Base-by-base conservation (phyloP, 257 asterid species). In the Lantana camara region DNA sequence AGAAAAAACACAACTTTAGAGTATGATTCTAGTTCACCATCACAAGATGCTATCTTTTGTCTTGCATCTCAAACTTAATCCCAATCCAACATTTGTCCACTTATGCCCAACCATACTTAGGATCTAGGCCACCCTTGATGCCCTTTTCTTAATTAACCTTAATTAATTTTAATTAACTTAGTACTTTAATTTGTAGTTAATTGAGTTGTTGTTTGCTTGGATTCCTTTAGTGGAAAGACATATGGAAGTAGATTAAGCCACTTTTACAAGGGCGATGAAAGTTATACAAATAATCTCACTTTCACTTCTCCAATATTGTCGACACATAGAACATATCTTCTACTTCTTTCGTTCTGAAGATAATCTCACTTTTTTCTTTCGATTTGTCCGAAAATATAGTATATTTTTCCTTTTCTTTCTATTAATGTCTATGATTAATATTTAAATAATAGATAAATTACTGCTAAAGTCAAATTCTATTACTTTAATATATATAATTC, bases 91-190 rank as follows among this genome's bases (percentile, higher is more conserved):
- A 7, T 0, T 67, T 55, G 81, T 75, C 65, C 66, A 19, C 9
- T 58, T 73, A 58, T 72, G 68, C 14, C n/a, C 2, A 55, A 44
- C 16, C 23, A 53, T 69, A 34, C 9, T 59, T 6, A 76, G 88
- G 65, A 85, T 82, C 80, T 75, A 71, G 30, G 71, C 77, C 61
- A 23, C 30, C 59, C 71, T 70, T 22, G 86, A 85, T 85, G 32
- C 91, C 86, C 45, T 67, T 62, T 22, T 62, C 6, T 30, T 30
- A 2, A 2, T 30, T 30, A 30, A 30, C n/a, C 32, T 27, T 27
- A 5, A 27, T 2, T 5, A 27, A 2, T 27, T 2, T 2, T 27
- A 27, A 2, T 2, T 27, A 27, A 27, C 5, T 27, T 27, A 5
- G 5, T 27, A 27, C n/a, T 27, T 2, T 27, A 27, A 23, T 24